These are phyloP conservation scores for Leccinum variicolor DNA, from an alignment of 768 basidiomycete genomes.

Conservation along the genomic window DNA sequence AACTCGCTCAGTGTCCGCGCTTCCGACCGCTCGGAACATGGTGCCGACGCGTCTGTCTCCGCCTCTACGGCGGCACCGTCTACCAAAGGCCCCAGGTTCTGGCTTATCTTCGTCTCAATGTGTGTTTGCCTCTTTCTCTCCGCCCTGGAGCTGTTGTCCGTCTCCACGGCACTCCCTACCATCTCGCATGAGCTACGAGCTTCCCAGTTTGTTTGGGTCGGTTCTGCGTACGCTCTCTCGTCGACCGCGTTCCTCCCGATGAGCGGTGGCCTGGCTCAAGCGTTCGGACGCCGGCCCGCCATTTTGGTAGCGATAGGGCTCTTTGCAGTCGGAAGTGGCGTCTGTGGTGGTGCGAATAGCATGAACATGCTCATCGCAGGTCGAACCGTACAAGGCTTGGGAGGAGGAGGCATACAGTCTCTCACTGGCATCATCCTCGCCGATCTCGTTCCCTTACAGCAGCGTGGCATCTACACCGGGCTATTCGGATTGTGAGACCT, in stretches of 20 bases:
- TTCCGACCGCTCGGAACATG: background rate
- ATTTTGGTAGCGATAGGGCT: conserved; percentile 22
- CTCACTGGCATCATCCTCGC: conserved; percentile 38
- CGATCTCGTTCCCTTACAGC: conserved; percentile 42
- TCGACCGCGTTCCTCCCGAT: conserved; percentile 37
- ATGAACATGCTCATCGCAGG: conserved; percentile 24
- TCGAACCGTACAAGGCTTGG: conserved; percentile 33
- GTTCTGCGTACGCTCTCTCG: conserved; percentile 34
- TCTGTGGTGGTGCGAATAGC: conserved; percentile 29
- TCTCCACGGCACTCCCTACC: conserved; percentile 33
- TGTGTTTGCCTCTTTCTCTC: conserved; percentile 25
- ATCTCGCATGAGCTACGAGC: conserved; percentile 29
- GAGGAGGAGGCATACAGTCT: conserved; percentile 34
- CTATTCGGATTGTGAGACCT: conserved; percentile 20
- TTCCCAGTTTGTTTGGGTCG: conserved; percentile 36
- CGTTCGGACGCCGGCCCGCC: conserved; percentile 30
- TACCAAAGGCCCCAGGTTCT: conserved; percentile 20
- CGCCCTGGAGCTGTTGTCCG: conserved; percentile 25
- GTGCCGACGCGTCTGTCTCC: background rate
- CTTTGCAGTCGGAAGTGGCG: conserved; percentile 35
- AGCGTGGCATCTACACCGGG: conserved; percentile 37
- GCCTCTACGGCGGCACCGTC: background rate
- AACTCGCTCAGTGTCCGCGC: background rate
- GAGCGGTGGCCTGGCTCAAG: conserved; percentile 30
- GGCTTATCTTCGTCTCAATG: conserved; percentile 29